Percentiles rank a stretch among this genome's conserved stretches.
These are phyloP conservation scores for Neopestalotiopsis rosae DNA, from an alignment of 2,329 filamentous ascomycete genomes.

Conservation along the genomic window DNA sequence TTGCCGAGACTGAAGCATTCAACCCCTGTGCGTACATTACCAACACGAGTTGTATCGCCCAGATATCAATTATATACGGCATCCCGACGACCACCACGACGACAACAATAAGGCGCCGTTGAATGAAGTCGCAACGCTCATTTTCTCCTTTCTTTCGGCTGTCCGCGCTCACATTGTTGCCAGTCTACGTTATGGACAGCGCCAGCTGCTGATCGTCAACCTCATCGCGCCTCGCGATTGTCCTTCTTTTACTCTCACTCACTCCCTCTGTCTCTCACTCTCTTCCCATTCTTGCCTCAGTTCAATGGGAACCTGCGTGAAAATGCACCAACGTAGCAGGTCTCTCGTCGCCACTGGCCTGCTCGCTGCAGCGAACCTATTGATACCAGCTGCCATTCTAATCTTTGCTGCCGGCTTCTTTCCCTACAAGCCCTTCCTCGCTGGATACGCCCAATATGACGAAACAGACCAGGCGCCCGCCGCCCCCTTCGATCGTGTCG, in stretches of 20 bases:
- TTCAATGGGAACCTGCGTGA: neutral
- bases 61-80: no score
- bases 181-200: neutral
- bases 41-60: no score
- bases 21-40: neutral
- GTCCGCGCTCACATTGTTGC: neutral
- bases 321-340: slow-evolving; percentile 28
- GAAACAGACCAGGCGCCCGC: slow-evolving; percentile 61
- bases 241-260: neutral
- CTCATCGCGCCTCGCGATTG: neutral
- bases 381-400: slow-evolving; percentile 76
- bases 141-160: neutral
- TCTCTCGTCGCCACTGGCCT: slow-evolving; percentile 41
- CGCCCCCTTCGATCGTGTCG: slow-evolving; percentile 82
- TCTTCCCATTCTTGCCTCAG: neutral
- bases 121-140: neutral
- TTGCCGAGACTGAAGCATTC: neutral
- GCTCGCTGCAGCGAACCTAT: slow-evolving; percentile 72
- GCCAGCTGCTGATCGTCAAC: neutral
- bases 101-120: neutral
- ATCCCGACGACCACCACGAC: no score
- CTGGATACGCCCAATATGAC: slow-evolving; percentile 78
- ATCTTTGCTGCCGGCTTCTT: slow-evolving; percentile 93
- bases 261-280: no score
- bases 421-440: slow-evolving; percentile 92